Evolutionary conservation across 208 protist species (phyloP), one percentile per base, ranked within the genome.

Genomic region (Wallacemonas rigidus): DNA sequence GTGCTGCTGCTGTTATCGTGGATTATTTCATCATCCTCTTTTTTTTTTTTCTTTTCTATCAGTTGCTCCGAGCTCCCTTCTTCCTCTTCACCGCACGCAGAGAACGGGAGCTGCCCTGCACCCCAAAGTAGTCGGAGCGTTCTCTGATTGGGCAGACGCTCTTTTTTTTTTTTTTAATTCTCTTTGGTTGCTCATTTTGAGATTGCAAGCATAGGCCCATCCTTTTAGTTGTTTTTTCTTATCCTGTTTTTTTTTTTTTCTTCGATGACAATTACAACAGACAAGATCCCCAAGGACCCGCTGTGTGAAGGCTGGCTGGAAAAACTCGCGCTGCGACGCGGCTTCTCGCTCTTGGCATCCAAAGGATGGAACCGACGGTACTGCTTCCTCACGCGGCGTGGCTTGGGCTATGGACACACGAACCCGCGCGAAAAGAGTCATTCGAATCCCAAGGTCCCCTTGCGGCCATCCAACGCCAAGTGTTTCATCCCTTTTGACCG

Each of bases 231-330:
- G 48, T 69, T 58, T 17, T 50, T 65, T 51, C 54, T 74, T 38
- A 45, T 72, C 60, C 44, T 73, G 26, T 12, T 2, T 65, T 50
- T 57, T 62, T 39, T 67, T 36, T 48, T 43, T 35, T 72, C 9
- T 6, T 38, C 5, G 56, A 62, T 62, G 56, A 62, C 56, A n/a
- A 62, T 62, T 43, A 64, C 47, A 1, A 75, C 53, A 43, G 54
- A 53, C 15, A 75, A 55, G 47, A 1, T 55, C 44, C 12, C 47
- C 3, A 67, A 67, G 26, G 62, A 54, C 44, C 80, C 78, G 39
- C 14, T 80, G 36, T 92, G 87, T 43, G 80, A 88, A 47, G 88
- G 85, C 5, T 93, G 88, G 85, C 53, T 93, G 0, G 84, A 93
- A 3, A 92, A 92, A 77, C 82, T 76, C 47, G 75, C 83, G 17